Conservation (phyloP, 768 basidiomycete species). For the Leccinum aurantiacum region DNA sequence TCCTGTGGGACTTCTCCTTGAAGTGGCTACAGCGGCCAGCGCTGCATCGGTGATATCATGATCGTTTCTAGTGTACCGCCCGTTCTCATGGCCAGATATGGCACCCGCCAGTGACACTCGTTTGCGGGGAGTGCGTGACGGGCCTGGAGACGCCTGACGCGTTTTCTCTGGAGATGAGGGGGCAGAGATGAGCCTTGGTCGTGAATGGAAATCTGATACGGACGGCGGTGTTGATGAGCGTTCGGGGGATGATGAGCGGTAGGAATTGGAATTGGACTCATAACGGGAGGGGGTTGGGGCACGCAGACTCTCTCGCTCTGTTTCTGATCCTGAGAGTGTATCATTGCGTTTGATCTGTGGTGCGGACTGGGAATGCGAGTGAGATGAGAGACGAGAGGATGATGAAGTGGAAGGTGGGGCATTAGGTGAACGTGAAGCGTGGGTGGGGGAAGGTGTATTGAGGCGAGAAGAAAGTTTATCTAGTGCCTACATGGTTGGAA, state of each 20-base stretch:
- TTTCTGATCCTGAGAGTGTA: slow-evolving; percentile 74
- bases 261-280: slow-evolving; percentile 31
- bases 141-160: slow-evolving; percentile 39
- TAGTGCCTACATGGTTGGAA: slow-evolving; percentile 46
- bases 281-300: slow-evolving; percentile 33
- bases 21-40: slow-evolving; percentile 58
- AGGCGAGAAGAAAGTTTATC: slow-evolving; percentile 67
- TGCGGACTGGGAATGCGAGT: slow-evolving; percentile 32
- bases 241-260: slow-evolving; percentile 41
- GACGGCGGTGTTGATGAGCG: slow-evolving; percentile 39
- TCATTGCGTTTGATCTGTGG: slow-evolving; percentile 31
- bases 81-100: slow-evolving; percentile 29
- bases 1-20: slow-evolving; percentile 50
- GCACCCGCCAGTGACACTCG: slow-evolving; percentile 39
- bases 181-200: slow-evolving; percentile 47
- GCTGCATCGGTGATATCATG: slow-evolving; percentile 54
- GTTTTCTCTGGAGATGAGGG: slow-evolving; percentile 46
- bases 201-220: slow-evolving; percentile 23
- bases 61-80: slow-evolving; percentile 23
- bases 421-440: slow-evolving; percentile 38
- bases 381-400: slow-evolving; percentile 37
- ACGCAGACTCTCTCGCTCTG: slow-evolving; percentile 64
- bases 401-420: slow-evolving; percentile 32
- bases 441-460: slow-evolving; percentile 55
- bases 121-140: slow-evolving; percentile 43